Percentiles rank a stretch among this genome's conserved stretches.
These are phyloP conservation scores for Neurospora crassa DNA, from an alignment of 2,329 filamentous ascomycete genomes.

Conservation along the genomic window DNA sequence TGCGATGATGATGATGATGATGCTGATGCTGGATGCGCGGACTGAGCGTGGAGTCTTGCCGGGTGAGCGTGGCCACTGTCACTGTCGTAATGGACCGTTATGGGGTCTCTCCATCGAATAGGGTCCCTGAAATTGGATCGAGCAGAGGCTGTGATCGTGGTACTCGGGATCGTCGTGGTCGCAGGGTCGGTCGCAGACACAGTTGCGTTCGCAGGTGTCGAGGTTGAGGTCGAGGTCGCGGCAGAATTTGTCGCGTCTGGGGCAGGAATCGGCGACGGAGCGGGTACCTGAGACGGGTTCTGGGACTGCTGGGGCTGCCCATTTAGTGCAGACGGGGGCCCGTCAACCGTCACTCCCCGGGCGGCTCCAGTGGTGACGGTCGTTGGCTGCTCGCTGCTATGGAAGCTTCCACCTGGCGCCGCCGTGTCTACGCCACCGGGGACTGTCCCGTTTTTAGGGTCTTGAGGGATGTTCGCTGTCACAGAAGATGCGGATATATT, in stretches of 20 bases:
- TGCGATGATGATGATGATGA: neutral
- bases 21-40: neutral
- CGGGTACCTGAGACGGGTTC: neutral
- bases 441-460: neutral
- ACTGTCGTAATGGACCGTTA: constrained; percentile 11
- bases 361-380: neutral
- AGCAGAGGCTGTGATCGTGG: neutral
- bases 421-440: neutral
- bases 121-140: constrained; percentile 5
- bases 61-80: constrained; percentile 8
- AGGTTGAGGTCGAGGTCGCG: constrained; percentile 4
- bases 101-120: constrained; percentile 11
- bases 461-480: neutral
- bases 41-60: constrained; percentile 6
- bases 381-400: neutral
- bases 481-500: neutral
- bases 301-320: neutral
- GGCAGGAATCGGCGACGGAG: neutral
- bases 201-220: neutral
- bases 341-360: neutral
- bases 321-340: neutral
- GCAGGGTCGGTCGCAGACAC: neutral
- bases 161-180: constrained; percentile 1
- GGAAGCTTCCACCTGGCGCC: neutral
- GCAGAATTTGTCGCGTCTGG: neutral